Conservation (phyloP, 768 basidiomycete genomes). For the Suillus brevipes region DNA sequence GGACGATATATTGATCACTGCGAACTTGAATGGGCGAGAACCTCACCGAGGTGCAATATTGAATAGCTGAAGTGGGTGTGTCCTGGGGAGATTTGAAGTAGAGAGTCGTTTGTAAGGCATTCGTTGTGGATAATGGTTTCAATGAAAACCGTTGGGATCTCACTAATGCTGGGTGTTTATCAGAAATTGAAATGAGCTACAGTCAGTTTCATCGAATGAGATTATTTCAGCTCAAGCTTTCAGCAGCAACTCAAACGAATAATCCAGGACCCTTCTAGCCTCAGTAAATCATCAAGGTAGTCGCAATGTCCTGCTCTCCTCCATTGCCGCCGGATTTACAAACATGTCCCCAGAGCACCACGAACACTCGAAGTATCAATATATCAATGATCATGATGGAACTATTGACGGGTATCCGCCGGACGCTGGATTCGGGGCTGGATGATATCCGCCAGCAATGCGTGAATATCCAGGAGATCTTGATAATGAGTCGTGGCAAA, state of each 20-base stretch:
- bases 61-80: slow-evolving; percentile 83
- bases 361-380: neutral
- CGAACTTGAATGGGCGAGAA: slow-evolving; percentile 77
- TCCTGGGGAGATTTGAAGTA: slow-evolving; percentile 51
- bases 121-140: neutral
- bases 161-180: neutral
- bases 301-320: neutral
- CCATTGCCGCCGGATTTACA: neutral
- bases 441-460: neutral
- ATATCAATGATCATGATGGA: neutral
- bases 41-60: slow-evolving; percentile 83
- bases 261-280: neutral
- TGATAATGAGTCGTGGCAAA: too few species aligned
- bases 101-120: too few species aligned
- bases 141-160: neutral
- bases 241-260: neutral
- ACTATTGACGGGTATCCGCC: neutral
- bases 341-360: neutral
- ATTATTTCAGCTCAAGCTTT: neutral
- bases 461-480: neutral
- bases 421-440: neutral
- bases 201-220: neutral
- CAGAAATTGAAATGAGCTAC: neutral
- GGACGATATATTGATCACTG: slow-evolving; percentile 84
- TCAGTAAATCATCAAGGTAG: neutral